Conservation (phyloP, 345 rosid species). For the Euphorbia pulcherrima region DNA sequence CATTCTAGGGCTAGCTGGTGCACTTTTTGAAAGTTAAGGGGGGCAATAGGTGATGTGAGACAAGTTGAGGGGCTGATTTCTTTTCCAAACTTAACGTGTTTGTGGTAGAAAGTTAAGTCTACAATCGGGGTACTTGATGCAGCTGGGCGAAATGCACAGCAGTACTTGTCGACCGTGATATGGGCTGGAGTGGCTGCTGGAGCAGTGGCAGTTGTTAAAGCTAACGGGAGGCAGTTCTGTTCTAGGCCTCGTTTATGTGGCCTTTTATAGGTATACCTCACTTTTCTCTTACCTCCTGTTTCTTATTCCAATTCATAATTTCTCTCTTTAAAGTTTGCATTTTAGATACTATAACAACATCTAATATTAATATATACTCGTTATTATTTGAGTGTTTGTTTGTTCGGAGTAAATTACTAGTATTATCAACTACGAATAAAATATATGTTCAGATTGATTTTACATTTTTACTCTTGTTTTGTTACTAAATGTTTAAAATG, state of each 20-base stretch:
- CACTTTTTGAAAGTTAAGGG: too few species aligned
- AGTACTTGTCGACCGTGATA: constrained; percentile 56
- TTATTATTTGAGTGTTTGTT: too few species aligned
- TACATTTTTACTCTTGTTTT: too few species aligned
- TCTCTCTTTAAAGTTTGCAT: background rate
- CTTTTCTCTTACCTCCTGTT: background rate
- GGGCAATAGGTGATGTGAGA: too few species aligned
- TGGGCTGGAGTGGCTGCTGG: constrained; percentile 95
- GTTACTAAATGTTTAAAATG: too few species aligned
- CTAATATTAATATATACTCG: too few species aligned
- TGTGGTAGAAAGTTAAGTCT: background rate
- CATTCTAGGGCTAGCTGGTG: too few species aligned
- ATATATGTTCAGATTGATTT: too few species aligned
- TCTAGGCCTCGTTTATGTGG: constrained; percentile 93
- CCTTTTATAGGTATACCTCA: constrained; percentile 38
- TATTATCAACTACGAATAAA: too few species aligned
- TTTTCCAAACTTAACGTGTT: too few species aligned
- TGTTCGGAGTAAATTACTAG: too few species aligned
- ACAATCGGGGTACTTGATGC: background rate
- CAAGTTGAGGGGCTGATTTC: too few species aligned
- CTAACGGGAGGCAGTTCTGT: constrained; percentile 83
- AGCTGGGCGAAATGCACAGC: constrained; percentile 78
- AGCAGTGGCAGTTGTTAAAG: constrained; percentile 68
- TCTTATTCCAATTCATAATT: background rate
- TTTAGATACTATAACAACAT: background rate